Conservation (phyloP, 371 early-diverging fungal species). For the Mucor mucedo region DNA sequence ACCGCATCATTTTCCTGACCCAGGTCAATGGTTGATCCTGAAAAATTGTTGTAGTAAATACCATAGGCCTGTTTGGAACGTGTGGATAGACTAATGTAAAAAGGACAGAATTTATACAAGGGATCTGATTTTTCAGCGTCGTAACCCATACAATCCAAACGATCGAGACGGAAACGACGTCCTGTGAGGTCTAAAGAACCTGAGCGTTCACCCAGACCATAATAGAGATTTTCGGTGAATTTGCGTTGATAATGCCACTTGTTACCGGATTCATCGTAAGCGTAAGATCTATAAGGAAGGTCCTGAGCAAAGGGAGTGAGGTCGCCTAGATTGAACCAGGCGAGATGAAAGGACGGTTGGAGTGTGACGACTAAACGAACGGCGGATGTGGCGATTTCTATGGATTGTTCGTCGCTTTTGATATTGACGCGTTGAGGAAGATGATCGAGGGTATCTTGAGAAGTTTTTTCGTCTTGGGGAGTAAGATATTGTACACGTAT, state of each 20-base stretch:
- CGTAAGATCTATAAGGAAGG: constrained; percentile 56
- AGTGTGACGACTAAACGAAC: constrained; percentile 28
- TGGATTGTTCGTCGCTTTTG: not conserved
- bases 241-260: constrained; percentile 48
- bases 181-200: constrained; percentile 53
- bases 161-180: constrained; percentile 53
- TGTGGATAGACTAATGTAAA: constrained; percentile 49
- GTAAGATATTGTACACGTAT: constrained; percentile 29
- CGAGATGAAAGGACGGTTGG: constrained; percentile 18
- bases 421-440: not conserved
- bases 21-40: constrained; percentile 52
- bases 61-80: constrained; percentile 51
- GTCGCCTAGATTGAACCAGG: constrained; percentile 28
- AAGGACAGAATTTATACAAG: constrained; percentile 65
- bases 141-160: constrained; percentile 64
- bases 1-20: constrained; percentile 53
- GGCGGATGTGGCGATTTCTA: constrained; percentile 24
- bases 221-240: constrained; percentile 35
- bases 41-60: constrained; percentile 59
- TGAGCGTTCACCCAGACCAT: constrained; percentile 63
- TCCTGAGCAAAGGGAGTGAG: constrained; percentile 55
- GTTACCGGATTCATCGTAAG: constrained; percentile 32
- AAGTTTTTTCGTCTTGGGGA: not conserved
- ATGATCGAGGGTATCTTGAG: not conserved
- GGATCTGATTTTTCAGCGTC: constrained; percentile 62